A percentile compares a stretch with the other conserved stretches of the same genome.
Evolutionary conservation across 306 rosid genomes (phyloP).

Genomic region (Cercis canadensis): DNA sequence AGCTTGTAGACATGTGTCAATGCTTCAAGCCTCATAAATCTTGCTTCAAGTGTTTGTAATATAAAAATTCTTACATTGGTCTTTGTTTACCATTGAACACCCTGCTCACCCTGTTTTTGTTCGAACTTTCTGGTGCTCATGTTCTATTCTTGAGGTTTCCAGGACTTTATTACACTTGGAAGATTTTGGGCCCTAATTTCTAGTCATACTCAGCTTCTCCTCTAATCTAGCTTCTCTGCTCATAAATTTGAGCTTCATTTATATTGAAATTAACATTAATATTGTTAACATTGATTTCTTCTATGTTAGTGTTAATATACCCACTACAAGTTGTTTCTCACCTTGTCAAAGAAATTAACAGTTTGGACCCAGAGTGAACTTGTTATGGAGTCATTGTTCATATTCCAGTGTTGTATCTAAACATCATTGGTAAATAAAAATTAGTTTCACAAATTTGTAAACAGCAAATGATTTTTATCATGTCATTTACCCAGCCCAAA

Average conservation of each 20-base stretch:
- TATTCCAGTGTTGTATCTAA: background rate
- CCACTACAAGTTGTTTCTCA: background rate
- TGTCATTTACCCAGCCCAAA: slow-evolving; percentile 32
- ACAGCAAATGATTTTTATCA: background rate
- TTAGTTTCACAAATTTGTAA: slow-evolving; percentile 1
- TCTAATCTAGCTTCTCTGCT: background rate
- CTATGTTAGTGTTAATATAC: background rate
- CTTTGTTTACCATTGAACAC: slow-evolving; percentile 14
- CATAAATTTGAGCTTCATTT: background rate
- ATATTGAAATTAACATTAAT: too few relatives aligned
- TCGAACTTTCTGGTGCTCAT: slow-evolving; percentile 7
- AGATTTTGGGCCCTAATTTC: background rate
- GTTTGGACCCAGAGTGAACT: background rate
- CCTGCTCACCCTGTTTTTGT: slow-evolving; percentile 20
- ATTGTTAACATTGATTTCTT: too few relatives aligned
- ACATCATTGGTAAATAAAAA: background rate
- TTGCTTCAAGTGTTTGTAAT: slow-evolving; percentile 9
- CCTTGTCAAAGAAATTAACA: background rate
- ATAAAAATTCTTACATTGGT: slow-evolving; percentile 8
- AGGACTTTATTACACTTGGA: background rate
- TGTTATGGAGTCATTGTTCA: slow-evolving; percentile 28
- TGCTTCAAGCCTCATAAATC: slow-evolving; percentile 23
- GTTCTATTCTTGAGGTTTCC: slow-evolving; percentile 25
- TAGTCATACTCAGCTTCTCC: background rate
- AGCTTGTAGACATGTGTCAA: slow-evolving; percentile 4